These are phyloP conservation scores for Gracilaria caudata DNA, from an alignment of 23 red algal genomes.

Conservation along the genomic window DNA sequence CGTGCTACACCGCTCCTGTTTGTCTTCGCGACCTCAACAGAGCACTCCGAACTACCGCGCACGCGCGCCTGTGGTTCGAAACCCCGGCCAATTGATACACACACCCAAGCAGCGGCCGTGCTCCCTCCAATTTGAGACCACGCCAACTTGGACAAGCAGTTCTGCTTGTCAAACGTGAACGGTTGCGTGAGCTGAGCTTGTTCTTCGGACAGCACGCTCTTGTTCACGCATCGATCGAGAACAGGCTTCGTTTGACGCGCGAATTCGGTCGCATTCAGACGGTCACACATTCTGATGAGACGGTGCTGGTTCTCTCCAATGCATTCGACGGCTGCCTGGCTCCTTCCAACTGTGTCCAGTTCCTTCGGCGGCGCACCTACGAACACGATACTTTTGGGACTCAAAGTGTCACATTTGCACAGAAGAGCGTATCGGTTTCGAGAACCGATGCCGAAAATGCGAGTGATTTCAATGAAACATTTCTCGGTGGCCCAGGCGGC, in stretches of 20 bases:
- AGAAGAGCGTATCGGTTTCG: not conserved
- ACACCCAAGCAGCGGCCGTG: not conserved
- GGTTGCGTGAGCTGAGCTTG: not conserved
- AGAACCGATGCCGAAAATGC: not conserved
- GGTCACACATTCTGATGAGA: not conserved
- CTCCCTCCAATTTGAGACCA: not conserved
- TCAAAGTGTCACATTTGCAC: not conserved
- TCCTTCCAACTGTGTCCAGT: not conserved
- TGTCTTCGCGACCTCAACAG: not conserved
- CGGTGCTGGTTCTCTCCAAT: not conserved
- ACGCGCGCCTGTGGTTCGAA: constrained; percentile 16
- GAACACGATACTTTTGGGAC: not conserved
- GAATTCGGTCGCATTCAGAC: not conserved
- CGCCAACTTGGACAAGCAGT: not conserved
- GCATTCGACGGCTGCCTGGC: not conserved
- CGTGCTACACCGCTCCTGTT: not conserved
- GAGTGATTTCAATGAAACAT: constrained; percentile 3
- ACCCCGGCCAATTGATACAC: constrained; percentile 9
- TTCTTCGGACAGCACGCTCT: not conserved
- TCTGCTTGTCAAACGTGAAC: not conserved
- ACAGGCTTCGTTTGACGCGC: not conserved
- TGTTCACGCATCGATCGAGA: not conserved
- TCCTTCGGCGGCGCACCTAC: too few species aligned
- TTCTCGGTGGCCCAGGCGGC: not conserved
- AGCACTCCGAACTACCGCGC: constrained; percentile 11